Evolutionary conservation across 805 yeast genomes (phyloP), one percentile per base, ranked within the genome.

Genomic region (Saturnispora silvae): DNA sequence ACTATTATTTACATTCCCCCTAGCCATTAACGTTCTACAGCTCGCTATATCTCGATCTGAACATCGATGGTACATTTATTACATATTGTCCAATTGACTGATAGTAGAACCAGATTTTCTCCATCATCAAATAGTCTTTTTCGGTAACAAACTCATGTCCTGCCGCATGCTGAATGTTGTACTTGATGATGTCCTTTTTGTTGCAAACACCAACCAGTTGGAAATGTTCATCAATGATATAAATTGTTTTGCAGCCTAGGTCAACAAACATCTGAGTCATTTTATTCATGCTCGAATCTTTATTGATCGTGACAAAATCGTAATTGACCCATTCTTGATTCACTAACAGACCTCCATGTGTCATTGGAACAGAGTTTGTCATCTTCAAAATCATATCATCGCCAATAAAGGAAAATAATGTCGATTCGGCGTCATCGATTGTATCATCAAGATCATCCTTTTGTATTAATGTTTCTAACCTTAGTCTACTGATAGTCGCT

Each of bases 101-200:
- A 27, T 49, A 41, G 3, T 37, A 22, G 5, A 30, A 13, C 51
- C 52, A 51, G 6, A 47, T 20, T n/a, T 30, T 44, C 7, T 19
- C 37, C 30, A 51, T 51, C 1, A 48, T 9, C 5, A 30, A n/a
- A 15, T 48, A 46, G 33, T 55, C 60, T 5, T 31, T 9, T 4
- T 44, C 42, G 29, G 38, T 45, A 8, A 54, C 33, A 38, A 55
- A 55, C 34, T 53, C 47, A 2, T 55, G 59, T 4, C 32, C 32
- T 16, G 11, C 18, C 34, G 62, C 61, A 28, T 57, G 36, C 37
- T 57, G 56, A 9, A 53, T 43, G 45, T 77, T 81, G 48, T 71
- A 84, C 43, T 77, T 65, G 35, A 87, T 57, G 14, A 89, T 64
- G 51, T 87, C 97, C 50, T 92, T 92, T 40, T 87, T 68, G 0